phyloP scores from a whole-genome alignment of 169 alveolate genomes.

The Cryptosporidium parvum region DNA sequence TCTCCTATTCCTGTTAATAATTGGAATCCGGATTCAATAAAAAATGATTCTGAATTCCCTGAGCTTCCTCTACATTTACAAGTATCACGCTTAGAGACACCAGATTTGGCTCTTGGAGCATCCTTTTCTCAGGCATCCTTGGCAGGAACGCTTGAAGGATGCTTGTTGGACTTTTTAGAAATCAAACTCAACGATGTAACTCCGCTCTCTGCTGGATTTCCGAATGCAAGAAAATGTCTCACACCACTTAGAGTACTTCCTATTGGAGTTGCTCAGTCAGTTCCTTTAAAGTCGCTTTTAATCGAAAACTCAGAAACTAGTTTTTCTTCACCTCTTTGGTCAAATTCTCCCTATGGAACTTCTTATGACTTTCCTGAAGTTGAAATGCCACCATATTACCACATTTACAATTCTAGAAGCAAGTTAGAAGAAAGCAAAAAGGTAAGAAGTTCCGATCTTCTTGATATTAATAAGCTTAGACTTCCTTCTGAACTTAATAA shows the following conservation, averaged over 20 bases:
- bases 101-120: constrained; percentile 37
- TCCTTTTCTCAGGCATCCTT: constrained; percentile 57
- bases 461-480: constrained; percentile 17
- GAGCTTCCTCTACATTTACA: constrained; percentile 40
- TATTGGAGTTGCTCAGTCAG: constrained; percentile 37
- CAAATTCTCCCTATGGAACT: constrained; percentile 68
- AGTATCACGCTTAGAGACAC: constrained; percentile 23
- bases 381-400: constrained; percentile 66
- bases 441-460: background rate
- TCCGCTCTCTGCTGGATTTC: constrained; percentile 67
- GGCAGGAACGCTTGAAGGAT: constrained; percentile 57
- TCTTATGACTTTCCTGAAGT: constrained; percentile 54
- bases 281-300: constrained; percentile 50
- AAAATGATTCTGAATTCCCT: background rate
- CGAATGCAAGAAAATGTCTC: constrained; percentile 53
- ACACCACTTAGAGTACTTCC: constrained; percentile 68
- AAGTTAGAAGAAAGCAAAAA: background rate
- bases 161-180: constrained; percentile 46
- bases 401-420: constrained; percentile 1
- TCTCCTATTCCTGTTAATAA: constrained; percentile 26
- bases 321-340: constrained; percentile 63
- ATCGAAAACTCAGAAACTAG: constrained; percentile 35
- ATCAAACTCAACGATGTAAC: constrained; percentile 48
- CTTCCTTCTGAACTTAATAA: constrained; percentile 42
- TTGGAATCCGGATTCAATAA: constrained; percentile 26